A percentile compares a stretch with the other conserved stretches of the same genome.
Conservation (phyloP, 2,329 filamentous ascomycete genomes). For the Botrytis cinerea region DNA sequence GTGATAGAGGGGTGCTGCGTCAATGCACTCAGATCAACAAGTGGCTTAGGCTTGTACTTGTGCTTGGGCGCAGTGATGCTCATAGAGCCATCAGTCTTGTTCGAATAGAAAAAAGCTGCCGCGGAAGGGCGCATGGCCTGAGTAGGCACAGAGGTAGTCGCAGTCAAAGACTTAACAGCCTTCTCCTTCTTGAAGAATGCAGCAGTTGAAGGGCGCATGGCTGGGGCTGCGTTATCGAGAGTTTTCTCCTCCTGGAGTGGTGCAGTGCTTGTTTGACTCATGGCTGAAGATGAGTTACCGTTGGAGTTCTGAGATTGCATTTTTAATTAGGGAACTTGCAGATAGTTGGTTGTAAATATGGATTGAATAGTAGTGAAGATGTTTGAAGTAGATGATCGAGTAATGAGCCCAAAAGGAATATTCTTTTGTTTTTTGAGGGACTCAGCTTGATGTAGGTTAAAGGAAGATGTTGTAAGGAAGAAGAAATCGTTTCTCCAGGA, state of each 20-base stretch:
- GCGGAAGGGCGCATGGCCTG: background rate
- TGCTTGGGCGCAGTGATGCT: background rate
- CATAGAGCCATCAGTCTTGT: background rate
- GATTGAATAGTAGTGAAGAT: background rate
- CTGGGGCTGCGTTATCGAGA: too few relatives aligned
- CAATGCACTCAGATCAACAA: background rate
- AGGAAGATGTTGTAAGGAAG: background rate
- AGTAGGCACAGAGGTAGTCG: background rate
- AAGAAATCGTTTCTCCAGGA: background rate
- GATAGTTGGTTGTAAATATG: background rate
- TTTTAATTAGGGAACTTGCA: background rate
- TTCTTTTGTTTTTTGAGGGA: background rate
- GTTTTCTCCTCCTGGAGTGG: background rate
- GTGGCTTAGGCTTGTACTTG: background rate
- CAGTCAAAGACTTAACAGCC: too few relatives aligned
- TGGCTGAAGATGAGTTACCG: background rate
- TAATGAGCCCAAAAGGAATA: background rate
- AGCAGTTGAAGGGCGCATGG: background rate
- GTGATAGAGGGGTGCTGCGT: background rate
- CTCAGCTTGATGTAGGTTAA: background rate
- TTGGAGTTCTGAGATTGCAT: background rate
- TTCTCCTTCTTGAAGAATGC: background rate
- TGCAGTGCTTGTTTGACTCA: background rate
- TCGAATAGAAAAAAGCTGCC: background rate
- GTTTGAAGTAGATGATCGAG: background rate